Evolutionary conservation across 345 rosid genomes (phyloP), one percentile per base, ranked within the genome.

Genomic region (Lumnitzera littorea): DNA sequence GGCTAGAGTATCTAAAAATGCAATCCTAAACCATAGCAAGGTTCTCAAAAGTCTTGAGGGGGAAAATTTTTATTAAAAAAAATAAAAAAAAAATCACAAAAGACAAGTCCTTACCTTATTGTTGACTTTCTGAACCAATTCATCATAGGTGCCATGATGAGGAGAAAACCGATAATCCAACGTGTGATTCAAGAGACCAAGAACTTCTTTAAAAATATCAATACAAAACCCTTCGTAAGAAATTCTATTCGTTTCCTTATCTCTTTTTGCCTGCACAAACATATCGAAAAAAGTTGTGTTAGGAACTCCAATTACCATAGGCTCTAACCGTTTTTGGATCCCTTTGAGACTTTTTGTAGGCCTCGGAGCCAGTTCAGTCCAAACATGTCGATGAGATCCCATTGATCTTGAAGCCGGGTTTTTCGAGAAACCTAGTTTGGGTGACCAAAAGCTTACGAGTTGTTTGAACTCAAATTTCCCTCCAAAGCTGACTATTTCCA

Each of bases 211-310:
- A 20, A 85, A 85, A 25, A 85, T 80, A 5, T 69, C 63, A n/a
- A 82, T 74, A 77, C 87, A 82, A 53, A 76, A 85, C 20, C 91
- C 87, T 29, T 29, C 66, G 31, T 62, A 79, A 10, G n/a, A 24
- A 6, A 48, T 61, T 46, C 46, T 29, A 2, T 48, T 12, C 0
- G 77, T 52, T 55, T 48, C 15, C 24, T 52, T 24, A 11, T 48
- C 62, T 46, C n/a, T 23, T 13, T 16, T 61, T 41, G 74, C 75
- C 64, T 58, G 77, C 13, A 80, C 85, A 24, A 84, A 84, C 65
- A 57, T 72, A 43, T 74, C 62, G 12, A 82, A 82, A 9, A 71
- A 20, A 3, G 82, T 78, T 47, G 58, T 71, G 1, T 46, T 63
- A 0, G 87, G 87, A 57, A 84, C 82, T 48, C 76, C 81, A 11